These are phyloP conservation scores for Fusarium sp. DNA, from an alignment of 2,329 filamentous ascomycete genomes.

Conservation along the genomic window DNA sequence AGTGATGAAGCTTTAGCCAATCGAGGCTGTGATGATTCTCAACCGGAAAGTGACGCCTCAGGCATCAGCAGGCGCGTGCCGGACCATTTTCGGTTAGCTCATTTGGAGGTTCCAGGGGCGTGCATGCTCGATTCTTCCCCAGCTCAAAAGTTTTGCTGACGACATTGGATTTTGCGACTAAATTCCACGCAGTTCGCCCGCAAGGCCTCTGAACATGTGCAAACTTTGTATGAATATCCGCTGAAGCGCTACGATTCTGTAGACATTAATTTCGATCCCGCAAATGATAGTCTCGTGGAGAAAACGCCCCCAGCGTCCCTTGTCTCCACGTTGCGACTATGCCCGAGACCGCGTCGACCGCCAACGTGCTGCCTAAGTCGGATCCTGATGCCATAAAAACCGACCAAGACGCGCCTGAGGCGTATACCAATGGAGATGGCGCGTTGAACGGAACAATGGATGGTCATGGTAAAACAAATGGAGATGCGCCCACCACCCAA, in stretches of 20 bases:
- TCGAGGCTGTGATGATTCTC: constrained; percentile 52
- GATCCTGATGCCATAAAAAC: constrained; percentile 46
- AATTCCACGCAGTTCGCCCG: constrained; percentile 60
- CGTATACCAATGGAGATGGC: constrained; percentile 37
- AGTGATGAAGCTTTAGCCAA: constrained; percentile 49
- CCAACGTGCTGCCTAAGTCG: constrained; percentile 54
- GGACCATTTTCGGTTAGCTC: constrained; percentile 47
- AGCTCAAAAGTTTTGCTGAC: constrained; percentile 64
- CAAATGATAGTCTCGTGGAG: constrained; percentile 71
- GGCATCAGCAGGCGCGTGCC: constrained; percentile 48
- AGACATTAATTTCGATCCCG: constrained; percentile 67
- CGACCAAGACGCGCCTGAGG: constrained; percentile 42
- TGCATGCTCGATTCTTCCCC: constrained; percentile 49
- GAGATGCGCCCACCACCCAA: constrained; percentile 47
- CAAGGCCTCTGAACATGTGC: constrained; percentile 66
- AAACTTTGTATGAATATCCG: constrained; percentile 63
- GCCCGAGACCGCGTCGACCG: constrained; percentile 71
- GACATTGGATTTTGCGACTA: constrained; percentile 57
- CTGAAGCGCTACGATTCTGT: constrained; percentile 60
- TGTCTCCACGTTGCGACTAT: constrained; percentile 63
- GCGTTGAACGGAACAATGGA: constrained; percentile 33
- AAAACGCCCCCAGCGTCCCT: constrained; percentile 62
- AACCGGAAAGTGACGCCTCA: constrained; percentile 50
- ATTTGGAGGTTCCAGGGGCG: constrained; percentile 39
- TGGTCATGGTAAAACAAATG: constrained; percentile 33